These are phyloP conservation scores for Tubosaeta brunneosetosa DNA, from an alignment of 768 basidiomycete species.

Conservation along the genomic window DNA sequence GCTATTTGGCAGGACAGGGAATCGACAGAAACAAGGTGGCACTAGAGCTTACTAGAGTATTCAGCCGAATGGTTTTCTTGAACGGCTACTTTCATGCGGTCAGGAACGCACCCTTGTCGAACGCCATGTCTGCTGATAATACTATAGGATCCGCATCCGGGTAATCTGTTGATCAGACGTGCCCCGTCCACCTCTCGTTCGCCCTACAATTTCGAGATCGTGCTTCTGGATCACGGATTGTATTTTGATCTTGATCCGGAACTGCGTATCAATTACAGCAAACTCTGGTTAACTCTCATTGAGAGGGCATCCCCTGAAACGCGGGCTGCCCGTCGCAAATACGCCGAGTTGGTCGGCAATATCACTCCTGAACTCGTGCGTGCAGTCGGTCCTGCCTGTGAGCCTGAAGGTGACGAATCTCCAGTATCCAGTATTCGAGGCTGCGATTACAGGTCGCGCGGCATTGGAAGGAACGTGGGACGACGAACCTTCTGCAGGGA, in stretches of 20 bases:
- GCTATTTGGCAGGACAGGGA: slow-evolving; percentile 70
- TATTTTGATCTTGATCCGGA: slow-evolving; percentile 87
- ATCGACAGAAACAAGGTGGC: slow-evolving; percentile 96
- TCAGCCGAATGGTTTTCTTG: slow-evolving; percentile 92
- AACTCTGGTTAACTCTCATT: slow-evolving; percentile 89
- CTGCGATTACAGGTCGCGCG: slow-evolving; percentile 84
- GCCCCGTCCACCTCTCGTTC: slow-evolving; percentile 58
- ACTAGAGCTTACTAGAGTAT: slow-evolving; percentile 84
- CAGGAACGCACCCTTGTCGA: slow-evolving; percentile 25
- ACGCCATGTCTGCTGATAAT: slow-evolving; percentile 12
- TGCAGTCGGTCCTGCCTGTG: slow-evolving; percentile 1
- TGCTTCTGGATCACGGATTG: slow-evolving; percentile 88
- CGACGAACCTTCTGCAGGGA: slow-evolving; percentile 28
- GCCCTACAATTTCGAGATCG: slow-evolving; percentile 94
- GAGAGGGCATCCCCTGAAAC: slow-evolving; percentile 61
- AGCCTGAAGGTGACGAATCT: slow-evolving; percentile 3
- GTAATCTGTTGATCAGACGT: slow-evolving; percentile 89
- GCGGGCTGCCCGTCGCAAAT: slow-evolving; percentile 69
- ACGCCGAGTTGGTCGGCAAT: slow-evolving; percentile 88
- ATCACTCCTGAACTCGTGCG: slow-evolving; percentile 80
- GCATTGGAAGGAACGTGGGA: slow-evolving; percentile 63
- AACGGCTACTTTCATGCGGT: slow-evolving; percentile 90
- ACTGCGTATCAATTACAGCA: slow-evolving; percentile 78
- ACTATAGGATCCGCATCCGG: slow-evolving; percentile 79
- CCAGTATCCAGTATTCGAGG: slow-evolving; percentile 92